A percentile compares a stretch with the other conserved stretches of the same genome.
Conservation (phyloP, 2,329 filamentous ascomycete species). For the Fusarium hainanense region DNA sequence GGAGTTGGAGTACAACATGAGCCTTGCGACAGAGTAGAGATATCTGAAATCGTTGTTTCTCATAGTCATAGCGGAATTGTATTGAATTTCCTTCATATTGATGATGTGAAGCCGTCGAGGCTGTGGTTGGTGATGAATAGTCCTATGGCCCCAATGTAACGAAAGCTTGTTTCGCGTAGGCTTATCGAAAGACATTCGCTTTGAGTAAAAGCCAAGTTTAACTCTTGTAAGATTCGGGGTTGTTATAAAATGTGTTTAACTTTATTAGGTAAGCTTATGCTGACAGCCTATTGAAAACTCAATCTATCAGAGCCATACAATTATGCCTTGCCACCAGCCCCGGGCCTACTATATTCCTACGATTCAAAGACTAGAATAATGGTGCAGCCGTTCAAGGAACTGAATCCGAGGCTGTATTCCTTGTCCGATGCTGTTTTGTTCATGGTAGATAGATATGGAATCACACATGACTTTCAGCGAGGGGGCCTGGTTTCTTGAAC, state of each 20-base stretch:
- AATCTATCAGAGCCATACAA: background rate
- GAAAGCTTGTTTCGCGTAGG: background rate
- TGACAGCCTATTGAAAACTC: background rate
- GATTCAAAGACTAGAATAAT: background rate
- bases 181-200: background rate
- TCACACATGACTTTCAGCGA: background rate
- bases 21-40: slow-evolving; percentile 10
- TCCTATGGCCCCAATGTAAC: background rate
- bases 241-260: background rate
- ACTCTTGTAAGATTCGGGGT: background rate
- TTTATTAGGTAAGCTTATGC: background rate
- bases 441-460: background rate
- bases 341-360: background rate
- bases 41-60: background rate
- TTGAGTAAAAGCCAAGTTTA: background rate
- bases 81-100: background rate
- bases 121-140: background rate
- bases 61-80: background rate
- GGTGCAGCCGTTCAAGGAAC: background rate
- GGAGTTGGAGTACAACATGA: slow-evolving; percentile 38
- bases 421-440: background rate
- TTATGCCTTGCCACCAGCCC: background rate
- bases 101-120: background rate
- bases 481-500: too few species aligned
- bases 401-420: background rate